A percentile compares a stretch with the other conserved stretches of the same genome.
Conservation (phyloP, 2,329 filamentous ascomycete genomes). For the Ceratocystis albifundus region DNA sequence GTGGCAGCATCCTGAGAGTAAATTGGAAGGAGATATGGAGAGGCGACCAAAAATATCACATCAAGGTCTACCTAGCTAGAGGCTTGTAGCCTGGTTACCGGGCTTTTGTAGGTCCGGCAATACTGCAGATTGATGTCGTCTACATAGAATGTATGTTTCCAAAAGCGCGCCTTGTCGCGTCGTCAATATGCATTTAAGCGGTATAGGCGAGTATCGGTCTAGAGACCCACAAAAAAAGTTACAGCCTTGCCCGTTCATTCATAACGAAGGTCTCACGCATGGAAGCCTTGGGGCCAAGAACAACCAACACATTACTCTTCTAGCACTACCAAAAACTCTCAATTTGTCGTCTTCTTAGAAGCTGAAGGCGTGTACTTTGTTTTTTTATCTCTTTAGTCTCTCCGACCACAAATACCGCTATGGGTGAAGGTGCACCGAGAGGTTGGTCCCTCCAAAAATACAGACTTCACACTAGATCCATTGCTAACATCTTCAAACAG, state of each 20-base stretch:
- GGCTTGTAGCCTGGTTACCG: conserved; percentile 5
- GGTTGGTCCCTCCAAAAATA: conserved; percentile 15
- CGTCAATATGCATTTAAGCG: conserved; percentile 15
- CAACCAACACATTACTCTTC: not conserved
- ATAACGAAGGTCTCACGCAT: not conserved
- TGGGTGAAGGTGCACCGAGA: conserved; percentile 53
- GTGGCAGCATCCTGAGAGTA: conserved; percentile 17
- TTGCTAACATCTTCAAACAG: conserved; percentile 26
- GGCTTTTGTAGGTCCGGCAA: not conserved
- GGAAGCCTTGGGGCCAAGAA: not conserved
- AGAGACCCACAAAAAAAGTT: conserved; percentile 22
- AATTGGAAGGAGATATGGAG: not conserved
- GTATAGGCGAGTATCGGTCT: conserved; percentile 13
- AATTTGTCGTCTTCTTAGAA: not conserved
- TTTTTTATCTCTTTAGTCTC: not conserved
- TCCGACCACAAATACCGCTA: conserved; percentile 32
- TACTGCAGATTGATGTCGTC: not conserved
- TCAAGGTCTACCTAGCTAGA: conserved; percentile 9
- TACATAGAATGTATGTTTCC: not conserved
- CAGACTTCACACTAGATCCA: not conserved
- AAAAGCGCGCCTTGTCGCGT: conserved; percentile 16
- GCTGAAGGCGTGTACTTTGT: not conserved
- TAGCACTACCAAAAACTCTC: not conserved
- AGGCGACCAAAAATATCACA: conserved; percentile 8
- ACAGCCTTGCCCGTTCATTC: conserved; percentile 21